Base-by-base conservation (phyloP, 106 monocot genomes). In the Apostasia ramifera region DNA sequence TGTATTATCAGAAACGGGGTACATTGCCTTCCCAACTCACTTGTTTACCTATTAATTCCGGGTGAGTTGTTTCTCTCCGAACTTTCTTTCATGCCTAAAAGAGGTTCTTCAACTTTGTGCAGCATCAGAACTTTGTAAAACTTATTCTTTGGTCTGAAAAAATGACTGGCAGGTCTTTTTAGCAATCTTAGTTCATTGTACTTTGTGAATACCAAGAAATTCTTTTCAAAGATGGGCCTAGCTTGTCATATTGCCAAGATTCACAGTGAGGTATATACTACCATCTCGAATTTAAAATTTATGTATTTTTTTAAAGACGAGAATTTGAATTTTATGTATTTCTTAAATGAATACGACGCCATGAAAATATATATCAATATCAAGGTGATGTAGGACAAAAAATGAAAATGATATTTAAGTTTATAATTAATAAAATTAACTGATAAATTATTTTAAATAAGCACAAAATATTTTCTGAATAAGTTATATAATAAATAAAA, bases 1-100 rank as follows among this genome's bases (percentile, higher is more conserved):
- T 26, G 26, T 26, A 26, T 26, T 26, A 26, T 76, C 86, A 90
- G 89, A 80, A 85, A 75, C 73, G 89, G 89, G 1, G 55, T 75
- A 56, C 89, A 89, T 72, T 51, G 71, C 50, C 82, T 89, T 46
- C 89, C 89, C 46, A 85, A 82, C 68, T 71, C 74, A 55, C 71
- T 89, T 49, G 85, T 89, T 77, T 89, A 89, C 80, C 70, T 89
- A 69, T 78, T 89, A 49, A 82, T 89, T 67, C 89, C 89, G 71
- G 89, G 89, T 89, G 72, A 80, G 85, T 59, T 59, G 10, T 46
- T 75, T 66, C 26, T 57, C 39, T 79, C 69, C 48, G 1, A 3
- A 66, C 12, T 47, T 47, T 47, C 12, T 55, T 58, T 78, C 15
- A 4, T 26, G 26, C 26, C 26, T 26, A 26, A 26, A 26, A 26